phyloP scores from a whole-genome alignment of 2,329 filamentous ascomycete species.

The Epichloe elymi region DNA sequence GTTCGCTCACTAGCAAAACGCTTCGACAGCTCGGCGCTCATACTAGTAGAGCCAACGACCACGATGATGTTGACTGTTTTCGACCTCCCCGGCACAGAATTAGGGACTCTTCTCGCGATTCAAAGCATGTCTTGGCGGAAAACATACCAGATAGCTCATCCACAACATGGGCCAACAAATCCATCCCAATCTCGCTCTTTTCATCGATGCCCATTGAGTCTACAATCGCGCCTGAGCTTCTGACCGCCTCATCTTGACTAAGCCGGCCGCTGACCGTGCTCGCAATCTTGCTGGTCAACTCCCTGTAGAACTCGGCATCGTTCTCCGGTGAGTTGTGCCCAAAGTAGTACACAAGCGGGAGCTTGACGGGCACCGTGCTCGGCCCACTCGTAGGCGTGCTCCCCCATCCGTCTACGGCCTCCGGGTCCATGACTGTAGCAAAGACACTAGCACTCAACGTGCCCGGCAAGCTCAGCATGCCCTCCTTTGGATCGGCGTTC shows the following conservation, averaged over 20 bases:
- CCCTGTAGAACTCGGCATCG: conserved; percentile 58
- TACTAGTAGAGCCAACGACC: conserved; percentile 63
- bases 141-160: conserved; percentile 38
- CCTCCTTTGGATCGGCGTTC: conserved; percentile 74
- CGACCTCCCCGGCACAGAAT: not conserved
- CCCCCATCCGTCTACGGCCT: conserved; percentile 72
- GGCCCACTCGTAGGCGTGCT: conserved; percentile 84
- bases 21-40: conserved; percentile 61
- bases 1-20: conserved; percentile 48
- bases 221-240: conserved; percentile 67
- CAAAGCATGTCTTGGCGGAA: not conserved
- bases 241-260: conserved; percentile 59
- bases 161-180: conserved; percentile 65
- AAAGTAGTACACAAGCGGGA: conserved; percentile 84
- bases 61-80: conserved; percentile 63
- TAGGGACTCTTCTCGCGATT: not conserved
- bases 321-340: conserved; percentile 62
- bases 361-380: conserved; percentile 75
- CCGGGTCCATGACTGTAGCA: conserved; percentile 72
- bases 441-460: conserved; percentile 80
- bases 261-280: conserved; percentile 66
- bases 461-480: conserved; percentile 63
- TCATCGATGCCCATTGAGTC: conserved; percentile 65
- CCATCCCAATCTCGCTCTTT: conserved; percentile 53
- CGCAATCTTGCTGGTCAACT: conserved; percentile 63